Base-by-base conservation (phyloP, 495 filamentous ascomycete genomes). In the Aspergillus funiculosus region DNA sequence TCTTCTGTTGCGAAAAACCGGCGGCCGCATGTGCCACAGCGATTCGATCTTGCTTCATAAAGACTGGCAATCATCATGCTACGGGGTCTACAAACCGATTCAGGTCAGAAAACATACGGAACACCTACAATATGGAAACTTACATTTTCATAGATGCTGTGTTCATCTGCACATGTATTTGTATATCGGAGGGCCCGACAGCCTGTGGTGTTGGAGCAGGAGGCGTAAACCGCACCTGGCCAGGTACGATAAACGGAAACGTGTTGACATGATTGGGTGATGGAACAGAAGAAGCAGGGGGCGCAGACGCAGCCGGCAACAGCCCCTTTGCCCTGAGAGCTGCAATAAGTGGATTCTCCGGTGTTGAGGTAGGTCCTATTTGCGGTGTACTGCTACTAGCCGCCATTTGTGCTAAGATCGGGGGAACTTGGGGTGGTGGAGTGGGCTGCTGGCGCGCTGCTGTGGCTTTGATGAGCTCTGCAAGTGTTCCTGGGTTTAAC, bases 1-100 rank as follows among this genome's bases (percentile, higher is more conserved):
- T 87, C 78, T 32, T 86, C 83, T 18, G 82, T 84, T 15, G 78
- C 73, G 24, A 73, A 71, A 59, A 97, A 98, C 4, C 92, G 83
- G 25, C 88, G 81, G 38, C 90, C 92, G 68, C 92, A 98, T 27
- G 90, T 90, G 18, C 79, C 83, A 61, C 92, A 98, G 49, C 87
- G 81, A 46, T 89, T 86, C 4, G 91, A 85, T 27, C 83, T 75
- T 26, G 81, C 72, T 47, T 88, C 87, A 61, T 92, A 89, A 5
- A 96, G 75, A 25, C 71, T 73, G 27, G 78, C 68, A 10, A 94
- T 71, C 17, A 95, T 68, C 52, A 87, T 69, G 11, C 80, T 80
- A 32, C 86, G 87, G 54, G 82, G 85, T 56, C 85, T 92, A 69
- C 54, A 36, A 43, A 29, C 47, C 53, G 67, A 50, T 67, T 56